phyloP scores from a whole-genome alignment of 2,329 filamentous ascomycete genomes.

The Fusarium begoniae region DNA sequence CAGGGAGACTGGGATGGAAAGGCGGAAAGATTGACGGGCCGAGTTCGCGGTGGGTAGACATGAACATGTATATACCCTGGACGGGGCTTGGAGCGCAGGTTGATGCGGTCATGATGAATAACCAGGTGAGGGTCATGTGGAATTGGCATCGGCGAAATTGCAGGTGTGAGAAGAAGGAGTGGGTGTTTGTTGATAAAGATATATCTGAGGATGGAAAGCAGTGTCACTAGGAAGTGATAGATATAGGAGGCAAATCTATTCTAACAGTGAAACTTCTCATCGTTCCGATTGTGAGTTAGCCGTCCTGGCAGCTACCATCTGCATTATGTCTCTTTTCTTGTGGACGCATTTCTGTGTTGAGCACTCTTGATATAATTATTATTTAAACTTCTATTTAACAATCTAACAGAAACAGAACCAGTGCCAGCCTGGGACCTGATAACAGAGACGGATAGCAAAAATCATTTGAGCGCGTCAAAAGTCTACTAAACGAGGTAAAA shows the following conservation, averaged over 20 bases:
- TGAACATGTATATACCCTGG: neutral
- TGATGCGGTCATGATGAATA: neutral
- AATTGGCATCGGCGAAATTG: neutral
- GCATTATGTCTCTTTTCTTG: too few species aligned
- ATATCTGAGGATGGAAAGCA: neutral
- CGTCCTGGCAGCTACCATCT: too few species aligned
- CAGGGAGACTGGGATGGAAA: neutral
- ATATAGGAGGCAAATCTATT: fast-evolving
- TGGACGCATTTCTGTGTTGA: too few species aligned
- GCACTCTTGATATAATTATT: too few species aligned
- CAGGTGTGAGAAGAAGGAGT: neutral
- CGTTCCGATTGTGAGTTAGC: fast-evolving
- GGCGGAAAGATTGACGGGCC: neutral
- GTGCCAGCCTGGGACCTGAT: neutral
- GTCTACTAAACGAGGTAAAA: neutral
- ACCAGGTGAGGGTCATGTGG: neutral
- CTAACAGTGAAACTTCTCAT: fast-evolving
- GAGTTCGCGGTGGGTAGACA: neutral
- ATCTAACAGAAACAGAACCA: too few species aligned
- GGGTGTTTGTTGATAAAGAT: neutral
- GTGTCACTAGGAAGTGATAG: fast-evolving
- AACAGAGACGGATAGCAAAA: fast-evolving
- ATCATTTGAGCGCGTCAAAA: fast-evolving
- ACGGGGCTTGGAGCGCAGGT: neutral
- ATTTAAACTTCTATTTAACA: fast-evolving